Percentiles rank a stretch among this genome's conserved stretches.
These are phyloP conservation scores for Vigna angularis DNA, from an alignment of 306 rosid genomes.

Conservation along the genomic window DNA sequence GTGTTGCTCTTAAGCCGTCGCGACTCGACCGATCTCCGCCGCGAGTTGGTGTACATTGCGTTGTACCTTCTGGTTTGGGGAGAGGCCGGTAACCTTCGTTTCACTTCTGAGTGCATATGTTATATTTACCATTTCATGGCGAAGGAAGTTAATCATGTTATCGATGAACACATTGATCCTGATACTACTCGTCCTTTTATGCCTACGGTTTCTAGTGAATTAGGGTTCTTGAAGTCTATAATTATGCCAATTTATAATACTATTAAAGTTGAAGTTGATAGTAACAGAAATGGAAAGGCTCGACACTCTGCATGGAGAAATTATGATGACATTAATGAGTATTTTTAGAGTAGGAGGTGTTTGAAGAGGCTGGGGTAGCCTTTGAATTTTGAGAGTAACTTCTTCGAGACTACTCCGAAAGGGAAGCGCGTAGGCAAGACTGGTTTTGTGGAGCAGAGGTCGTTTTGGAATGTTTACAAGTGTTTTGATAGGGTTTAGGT, in stretches of 20 bases:
- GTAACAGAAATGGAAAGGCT: conserved; percentile 82
- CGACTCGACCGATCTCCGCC: conserved; percentile 54
- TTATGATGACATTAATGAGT: conserved; percentile 89
- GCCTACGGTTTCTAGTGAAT: conserved; percentile 68
- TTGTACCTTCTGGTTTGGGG: conserved; percentile 86
- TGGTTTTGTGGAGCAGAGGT: conserved; percentile 95
- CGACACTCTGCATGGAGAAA: conserved; percentile 98
- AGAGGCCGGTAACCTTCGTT: conserved; percentile 86
- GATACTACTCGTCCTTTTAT: conserved; percentile 67
- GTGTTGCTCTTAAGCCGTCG: conserved; percentile 49
- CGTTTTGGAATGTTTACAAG: conserved; percentile 90
- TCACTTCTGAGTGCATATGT: conserved; percentile 77
- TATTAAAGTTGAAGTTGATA: conserved; percentile 68
- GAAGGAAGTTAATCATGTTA: conserved; percentile 71
- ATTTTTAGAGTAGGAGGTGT: conserved; percentile 92
- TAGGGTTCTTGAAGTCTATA: conserved; percentile 72
- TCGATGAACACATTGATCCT: conserved; percentile 62
- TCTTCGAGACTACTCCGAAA: conserved; percentile 72
- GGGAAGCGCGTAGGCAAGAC: conserved; percentile 81
- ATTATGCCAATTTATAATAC: conserved; percentile 77
- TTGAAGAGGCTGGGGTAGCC: conserved; percentile 77
- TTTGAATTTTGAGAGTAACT: conserved; percentile 54
- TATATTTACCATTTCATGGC: conserved; percentile 86
- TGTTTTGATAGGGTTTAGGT: conserved; percentile 92
- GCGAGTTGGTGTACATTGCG: conserved; percentile 75